Evolutionary conservation across 768 basidiomycete species (phyloP).

Genomic region (Mycena vulgaris): DNA sequence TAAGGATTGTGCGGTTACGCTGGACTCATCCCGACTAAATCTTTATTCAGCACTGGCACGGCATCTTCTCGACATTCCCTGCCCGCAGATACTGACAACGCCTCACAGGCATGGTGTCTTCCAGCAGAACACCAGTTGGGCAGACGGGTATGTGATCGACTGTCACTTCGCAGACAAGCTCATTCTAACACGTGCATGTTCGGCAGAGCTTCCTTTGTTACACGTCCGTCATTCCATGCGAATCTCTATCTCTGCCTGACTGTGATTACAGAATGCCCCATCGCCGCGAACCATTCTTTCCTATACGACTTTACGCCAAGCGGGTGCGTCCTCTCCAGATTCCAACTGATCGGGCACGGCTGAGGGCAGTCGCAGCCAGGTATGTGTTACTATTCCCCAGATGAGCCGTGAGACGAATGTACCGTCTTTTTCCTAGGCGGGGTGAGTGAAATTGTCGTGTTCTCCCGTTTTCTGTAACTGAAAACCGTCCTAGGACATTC

Average conservation of each 20-base stretch:
- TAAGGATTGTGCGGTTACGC: constrained; percentile 34
- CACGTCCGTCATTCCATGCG: background rate
- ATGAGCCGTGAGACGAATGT: too few species aligned
- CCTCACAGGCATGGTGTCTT: too few species aligned
- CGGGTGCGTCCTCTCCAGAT: background rate
- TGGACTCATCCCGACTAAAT: background rate
- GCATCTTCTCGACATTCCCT: too few species aligned
- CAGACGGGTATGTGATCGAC: constrained; percentile 46
- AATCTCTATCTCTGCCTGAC: background rate
- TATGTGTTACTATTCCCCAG: background rate
- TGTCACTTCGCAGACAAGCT: constrained; percentile 24
- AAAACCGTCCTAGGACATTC: constrained; percentile 16
- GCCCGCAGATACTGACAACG: too few species aligned
- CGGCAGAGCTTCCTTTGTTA: constrained; percentile 24
- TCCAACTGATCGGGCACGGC: background rate
- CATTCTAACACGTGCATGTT: background rate
- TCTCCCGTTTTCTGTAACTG: background rate
- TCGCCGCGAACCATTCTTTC: constrained; percentile 47
- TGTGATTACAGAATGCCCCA: constrained; percentile 44
- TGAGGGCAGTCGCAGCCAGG: constrained; percentile 2
- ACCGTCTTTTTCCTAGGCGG: constrained; percentile 3
- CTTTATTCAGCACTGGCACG: constrained; percentile 40
- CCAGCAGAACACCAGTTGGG: constrained; percentile 41
- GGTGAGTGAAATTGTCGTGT: background rate
- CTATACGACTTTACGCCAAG: constrained; percentile 43